Evolutionary conservation across 176 grass and related monocot species (phyloP).

Genomic region (Eleusine coracana): DNA sequence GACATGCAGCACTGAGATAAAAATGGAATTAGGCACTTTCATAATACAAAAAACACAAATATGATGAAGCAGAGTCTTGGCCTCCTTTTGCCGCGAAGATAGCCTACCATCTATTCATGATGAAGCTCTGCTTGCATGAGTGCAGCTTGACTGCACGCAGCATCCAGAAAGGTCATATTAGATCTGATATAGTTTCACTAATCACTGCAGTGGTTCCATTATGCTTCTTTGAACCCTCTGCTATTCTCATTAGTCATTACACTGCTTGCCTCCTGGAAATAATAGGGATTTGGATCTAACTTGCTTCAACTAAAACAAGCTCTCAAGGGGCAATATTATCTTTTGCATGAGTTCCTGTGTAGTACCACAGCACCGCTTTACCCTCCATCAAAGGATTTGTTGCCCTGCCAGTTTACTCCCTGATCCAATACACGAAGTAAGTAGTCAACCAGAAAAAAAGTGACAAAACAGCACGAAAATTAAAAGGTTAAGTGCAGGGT

Average conservation of each 20-base stretch:
- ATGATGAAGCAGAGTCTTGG: background rate
- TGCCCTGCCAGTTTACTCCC: slow-evolving; percentile 57
- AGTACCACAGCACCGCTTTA: slow-evolving; percentile 40
- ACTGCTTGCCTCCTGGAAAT: background rate
- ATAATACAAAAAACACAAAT: slow-evolving; percentile 20
- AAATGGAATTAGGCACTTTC: slow-evolving; percentile 11
- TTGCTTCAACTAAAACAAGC: slow-evolving; percentile 1
- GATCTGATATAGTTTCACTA: slow-evolving; percentile 8
- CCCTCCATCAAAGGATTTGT: slow-evolving; percentile 64
- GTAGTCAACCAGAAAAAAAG: slow-evolving; percentile 15
- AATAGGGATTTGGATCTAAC: background rate
- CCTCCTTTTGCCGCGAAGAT: background rate
- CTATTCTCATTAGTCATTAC: slow-evolving; percentile 6
- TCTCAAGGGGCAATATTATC: slow-evolving; percentile 14
- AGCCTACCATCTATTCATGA: background rate
- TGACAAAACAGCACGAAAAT: background rate
- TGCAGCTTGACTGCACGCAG: slow-evolving; percentile 23
- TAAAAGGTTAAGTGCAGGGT: background rate
- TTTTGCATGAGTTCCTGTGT: slow-evolving; percentile 2
- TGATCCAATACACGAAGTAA: slow-evolving; percentile 51
- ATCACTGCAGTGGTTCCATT: slow-evolving; percentile 12
- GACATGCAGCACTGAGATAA: slow-evolving; percentile 2
- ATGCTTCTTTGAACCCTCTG: background rate
- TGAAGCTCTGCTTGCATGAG: slow-evolving; percentile 30
- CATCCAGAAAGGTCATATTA: slow-evolving; percentile 22